These are phyloP conservation scores for Suillus lakei DNA, from an alignment of 768 basidiomycete genomes.

Conservation along the genomic window DNA sequence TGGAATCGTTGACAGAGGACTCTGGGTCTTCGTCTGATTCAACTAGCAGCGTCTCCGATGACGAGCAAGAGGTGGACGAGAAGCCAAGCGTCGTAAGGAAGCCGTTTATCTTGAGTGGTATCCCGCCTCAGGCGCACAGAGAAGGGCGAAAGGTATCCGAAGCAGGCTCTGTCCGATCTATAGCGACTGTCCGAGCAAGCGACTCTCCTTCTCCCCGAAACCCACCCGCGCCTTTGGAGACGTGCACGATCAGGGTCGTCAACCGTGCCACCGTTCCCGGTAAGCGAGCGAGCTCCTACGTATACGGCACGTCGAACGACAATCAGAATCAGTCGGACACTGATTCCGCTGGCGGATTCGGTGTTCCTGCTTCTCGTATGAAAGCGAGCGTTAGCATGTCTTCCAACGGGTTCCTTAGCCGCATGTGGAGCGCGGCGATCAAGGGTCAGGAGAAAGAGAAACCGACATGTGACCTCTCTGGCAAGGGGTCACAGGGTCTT, in stretches of 20 bases:
- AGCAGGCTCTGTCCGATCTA: constrained; percentile 39
- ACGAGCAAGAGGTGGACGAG: constrained; percentile 39
- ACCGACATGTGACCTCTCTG: constrained; percentile 13
- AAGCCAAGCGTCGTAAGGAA: constrained; percentile 30
- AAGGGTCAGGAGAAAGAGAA: constrained; percentile 41
- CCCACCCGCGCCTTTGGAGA: constrained; percentile 16
- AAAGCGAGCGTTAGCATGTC: constrained; percentile 48
- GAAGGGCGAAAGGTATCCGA: constrained; percentile 44
- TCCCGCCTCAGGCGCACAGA: constrained; percentile 48
- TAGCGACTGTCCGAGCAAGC: constrained; percentile 39
- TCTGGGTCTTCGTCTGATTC: constrained; percentile 60
- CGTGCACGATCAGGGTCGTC: constrained; percentile 32
- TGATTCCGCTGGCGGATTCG: constrained; percentile 20
- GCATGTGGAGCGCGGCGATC: constrained; percentile 75
- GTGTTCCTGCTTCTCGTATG: constrained; percentile 19
- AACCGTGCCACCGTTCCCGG: constrained; percentile 25
- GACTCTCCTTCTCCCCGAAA: constrained; percentile 24
- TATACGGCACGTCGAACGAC: constrained; percentile 27
- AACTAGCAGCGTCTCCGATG: constrained; percentile 50
- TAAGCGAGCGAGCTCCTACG: constrained; percentile 32
- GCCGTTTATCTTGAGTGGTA: constrained; percentile 51
- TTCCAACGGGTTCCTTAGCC: constrained; percentile 59
- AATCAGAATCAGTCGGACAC: constrained; percentile 18
- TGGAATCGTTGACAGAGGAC: constrained; percentile 68
- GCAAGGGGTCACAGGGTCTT: constrained; percentile 12